phyloP scores from a whole-genome alignment of 2,329 filamentous ascomycete species.

The Fusarium agapanthi region DNA sequence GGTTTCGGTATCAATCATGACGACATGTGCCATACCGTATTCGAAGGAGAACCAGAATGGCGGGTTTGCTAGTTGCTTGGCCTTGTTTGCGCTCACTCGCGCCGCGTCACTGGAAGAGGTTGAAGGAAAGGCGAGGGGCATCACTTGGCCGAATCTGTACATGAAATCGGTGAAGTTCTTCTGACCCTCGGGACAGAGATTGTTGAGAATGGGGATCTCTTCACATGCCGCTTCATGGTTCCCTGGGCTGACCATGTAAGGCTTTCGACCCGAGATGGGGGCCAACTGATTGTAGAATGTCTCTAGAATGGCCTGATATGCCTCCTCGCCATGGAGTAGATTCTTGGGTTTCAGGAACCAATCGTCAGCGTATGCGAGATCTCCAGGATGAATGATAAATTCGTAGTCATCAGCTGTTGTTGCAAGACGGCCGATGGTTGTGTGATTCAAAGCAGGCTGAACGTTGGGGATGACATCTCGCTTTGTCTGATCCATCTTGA shows the following conservation, averaged over 20 bases:
- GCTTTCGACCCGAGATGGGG: slow-evolving; percentile 4
- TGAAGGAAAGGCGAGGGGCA: slow-evolving; percentile 8
- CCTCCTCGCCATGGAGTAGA: slow-evolving; percentile 8
- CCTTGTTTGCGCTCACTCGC: slow-evolving; percentile 24
- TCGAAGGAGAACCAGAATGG: slow-evolving; percentile 41
- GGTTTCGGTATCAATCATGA: slow-evolving; percentile 48
- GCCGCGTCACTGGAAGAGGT: background rate
- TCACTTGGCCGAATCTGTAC: background rate
- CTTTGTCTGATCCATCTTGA: slow-evolving; percentile 15
- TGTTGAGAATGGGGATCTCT: slow-evolving; percentile 13
- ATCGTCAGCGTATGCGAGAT: slow-evolving; percentile 10
- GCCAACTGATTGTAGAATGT: slow-evolving; percentile 19
- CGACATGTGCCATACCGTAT: slow-evolving; percentile 42
- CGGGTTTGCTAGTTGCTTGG: slow-evolving; percentile 19
- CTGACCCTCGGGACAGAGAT: slow-evolving; percentile 14
- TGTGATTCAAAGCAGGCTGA: slow-evolving; percentile 18
- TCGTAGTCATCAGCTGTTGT: slow-evolving; percentile 16
- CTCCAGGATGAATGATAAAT: slow-evolving; percentile 20
- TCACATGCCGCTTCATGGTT: slow-evolving; percentile 22
- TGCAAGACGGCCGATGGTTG: slow-evolving; percentile 19
- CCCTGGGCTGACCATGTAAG: slow-evolving; percentile 20
- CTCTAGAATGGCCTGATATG: slow-evolving; percentile 17
- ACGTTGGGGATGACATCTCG: slow-evolving; percentile 7
- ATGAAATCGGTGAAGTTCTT: slow-evolving; percentile 31
- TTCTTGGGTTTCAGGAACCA: slow-evolving; percentile 22